A percentile compares a stretch with the other conserved stretches of the same genome.
Conservation (phyloP, 495 filamentous ascomycete genomes). For the Xylaria acuta region DNA sequence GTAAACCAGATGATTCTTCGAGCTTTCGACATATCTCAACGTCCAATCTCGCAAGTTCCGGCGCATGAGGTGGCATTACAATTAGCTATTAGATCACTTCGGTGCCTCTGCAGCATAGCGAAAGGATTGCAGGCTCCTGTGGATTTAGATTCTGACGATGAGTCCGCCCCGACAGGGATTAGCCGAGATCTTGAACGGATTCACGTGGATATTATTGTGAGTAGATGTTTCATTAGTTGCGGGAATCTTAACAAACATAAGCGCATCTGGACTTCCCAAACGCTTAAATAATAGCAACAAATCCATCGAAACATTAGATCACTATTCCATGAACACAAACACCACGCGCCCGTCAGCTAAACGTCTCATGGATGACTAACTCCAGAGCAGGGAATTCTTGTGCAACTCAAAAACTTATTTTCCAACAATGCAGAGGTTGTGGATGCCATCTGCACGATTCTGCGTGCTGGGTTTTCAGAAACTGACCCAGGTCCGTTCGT, state of each 20-base stretch:
- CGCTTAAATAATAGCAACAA: background rate
- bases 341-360: background rate
- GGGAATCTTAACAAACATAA: background rate
- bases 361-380: background rate
- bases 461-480: slow-evolving; percentile 82
- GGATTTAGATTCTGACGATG: slow-evolving; percentile 61
- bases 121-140: slow-evolving; percentile 77
- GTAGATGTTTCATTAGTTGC: slow-evolving; percentile 25
- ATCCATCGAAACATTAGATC: background rate
- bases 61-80: slow-evolving; percentile 53
- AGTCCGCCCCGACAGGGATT: background rate
- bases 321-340: background rate
- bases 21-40: slow-evolving; percentile 46
- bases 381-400: slow-evolving; percentile 47
- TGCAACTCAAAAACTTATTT: slow-evolving; percentile 59
- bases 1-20: slow-evolving; percentile 41
- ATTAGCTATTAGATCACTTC: slow-evolving; percentile 68
- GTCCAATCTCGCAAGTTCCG: slow-evolving; percentile 35
- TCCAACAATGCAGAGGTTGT: slow-evolving; percentile 70
- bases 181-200: slow-evolving; percentile 39
- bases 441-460: slow-evolving; percentile 75
- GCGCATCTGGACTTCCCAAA: background rate
- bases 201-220: slow-evolving; percentile 41
- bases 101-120: slow-evolving; percentile 78
- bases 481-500: slow-evolving; percentile 77